Percentiles rank a stretch among this genome's conserved stretches.
Evolutionary conservation across 306 rosid species (phyloP).

Genomic region (Begonia loranthoides): DNA sequence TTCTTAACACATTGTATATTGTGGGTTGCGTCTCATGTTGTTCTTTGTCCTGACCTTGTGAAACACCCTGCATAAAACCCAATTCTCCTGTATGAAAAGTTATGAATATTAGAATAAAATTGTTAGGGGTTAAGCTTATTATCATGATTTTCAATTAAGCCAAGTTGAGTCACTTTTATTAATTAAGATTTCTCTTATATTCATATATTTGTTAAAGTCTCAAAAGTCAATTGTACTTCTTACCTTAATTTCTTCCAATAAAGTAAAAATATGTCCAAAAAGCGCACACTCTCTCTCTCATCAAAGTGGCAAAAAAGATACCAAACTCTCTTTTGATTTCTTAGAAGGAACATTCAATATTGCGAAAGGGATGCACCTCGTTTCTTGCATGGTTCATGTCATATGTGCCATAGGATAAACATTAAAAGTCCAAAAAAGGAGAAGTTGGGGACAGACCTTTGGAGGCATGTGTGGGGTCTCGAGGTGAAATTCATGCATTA

Average conservation of each 20-base stretch:
- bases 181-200: not conserved
- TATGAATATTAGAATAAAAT: too few species aligned
- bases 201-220: not conserved
- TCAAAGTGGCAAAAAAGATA: too few species aligned
- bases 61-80: not conserved
- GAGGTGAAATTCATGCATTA: slow-evolving; percentile 86
- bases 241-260: not conserved
- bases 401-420: not conserved
- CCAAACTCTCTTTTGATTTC: not conserved
- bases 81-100: not conserved
- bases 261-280: not conserved
- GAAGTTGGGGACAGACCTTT: slow-evolving; percentile 31
- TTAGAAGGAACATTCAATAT: not conserved
- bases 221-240: too few species aligned
- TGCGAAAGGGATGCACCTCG: not conserved
- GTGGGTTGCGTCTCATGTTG: not conserved
- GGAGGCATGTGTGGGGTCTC: slow-evolving; percentile 96
- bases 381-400: not conserved
- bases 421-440: not conserved
- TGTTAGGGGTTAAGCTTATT: too few species aligned
- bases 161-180: not conserved
- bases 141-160: too few species aligned
- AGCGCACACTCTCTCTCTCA: not conserved
- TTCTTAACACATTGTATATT: not conserved
- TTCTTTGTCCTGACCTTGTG: not conserved